phyloP scores from a whole-genome alignment of 2,329 filamentous ascomycete genomes.

The Diaporthe batatas region DNA sequence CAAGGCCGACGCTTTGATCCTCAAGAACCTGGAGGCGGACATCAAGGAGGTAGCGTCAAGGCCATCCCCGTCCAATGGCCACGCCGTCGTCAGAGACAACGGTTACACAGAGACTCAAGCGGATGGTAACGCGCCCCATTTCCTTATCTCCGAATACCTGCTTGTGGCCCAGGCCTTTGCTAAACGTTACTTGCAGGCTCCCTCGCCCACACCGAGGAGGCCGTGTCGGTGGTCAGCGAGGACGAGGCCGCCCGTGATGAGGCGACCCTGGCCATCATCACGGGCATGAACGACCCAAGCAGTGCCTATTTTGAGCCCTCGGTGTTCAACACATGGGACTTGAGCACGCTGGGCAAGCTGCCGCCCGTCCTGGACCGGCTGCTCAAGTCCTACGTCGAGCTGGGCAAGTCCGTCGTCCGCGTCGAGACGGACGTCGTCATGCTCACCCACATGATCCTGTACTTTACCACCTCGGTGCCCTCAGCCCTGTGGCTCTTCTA shows the following conservation, averaged over 20 bases:
- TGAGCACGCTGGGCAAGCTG: conserved; percentile 52
- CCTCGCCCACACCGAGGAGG: conserved; percentile 36
- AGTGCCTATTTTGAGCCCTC: conserved; percentile 60
- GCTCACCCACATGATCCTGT: conserved; percentile 80
- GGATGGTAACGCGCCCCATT: conserved; percentile 33
- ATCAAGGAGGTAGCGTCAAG: conserved; percentile 48
- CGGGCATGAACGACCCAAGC: conserved; percentile 57
- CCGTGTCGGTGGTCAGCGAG: conserved; percentile 30
- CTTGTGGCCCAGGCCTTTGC: conserved; percentile 7
- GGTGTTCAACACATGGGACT: conserved; percentile 59
- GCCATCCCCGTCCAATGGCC: conserved; percentile 36
- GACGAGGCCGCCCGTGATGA: conserved; percentile 46
- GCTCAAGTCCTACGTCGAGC: conserved; percentile 70
- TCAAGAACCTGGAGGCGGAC: conserved; percentile 56
- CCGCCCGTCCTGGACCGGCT: conserved; percentile 59
- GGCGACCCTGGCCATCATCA: conserved; percentile 53
- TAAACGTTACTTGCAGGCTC: conserved; percentile 34
- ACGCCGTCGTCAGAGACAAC: conserved; percentile 21
- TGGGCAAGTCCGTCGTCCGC: conserved; percentile 70
- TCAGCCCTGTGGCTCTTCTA: conserved; percentile 76
- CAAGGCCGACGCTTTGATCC: conserved; percentile 55
- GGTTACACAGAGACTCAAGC: conserved; percentile 25
- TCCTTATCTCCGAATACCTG: not conserved
- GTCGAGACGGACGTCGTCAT: conserved; percentile 81
- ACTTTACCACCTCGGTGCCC: conserved; percentile 77